Evolutionary conservation across 768 basidiomycete genomes (phyloP).

Genomic region (Suillus weaverae): DNA sequence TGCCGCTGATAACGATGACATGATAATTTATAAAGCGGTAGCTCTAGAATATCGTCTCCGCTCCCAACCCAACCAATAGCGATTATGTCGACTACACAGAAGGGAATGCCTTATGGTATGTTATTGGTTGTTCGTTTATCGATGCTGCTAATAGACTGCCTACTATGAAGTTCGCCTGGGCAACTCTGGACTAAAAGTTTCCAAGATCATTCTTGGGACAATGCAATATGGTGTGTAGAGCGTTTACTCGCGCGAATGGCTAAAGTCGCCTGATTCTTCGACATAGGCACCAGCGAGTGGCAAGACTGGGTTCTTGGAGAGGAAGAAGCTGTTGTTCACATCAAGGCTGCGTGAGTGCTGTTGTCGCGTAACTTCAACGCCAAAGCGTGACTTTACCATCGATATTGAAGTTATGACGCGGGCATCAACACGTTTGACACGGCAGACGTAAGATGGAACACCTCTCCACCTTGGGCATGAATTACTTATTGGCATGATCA

Average conservation of each 20-base stretch:
- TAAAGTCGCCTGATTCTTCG: not conserved
- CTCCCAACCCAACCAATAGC: not conserved
- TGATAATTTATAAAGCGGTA: not conserved
- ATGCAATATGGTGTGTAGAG: constrained; percentile 31
- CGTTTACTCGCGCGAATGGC: not conserved
- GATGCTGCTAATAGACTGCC: not conserved
- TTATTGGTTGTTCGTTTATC: not conserved
- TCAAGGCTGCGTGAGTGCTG: constrained; percentile 32
- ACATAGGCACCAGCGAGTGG: constrained; percentile 16
- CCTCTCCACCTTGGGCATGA: constrained; percentile 34
- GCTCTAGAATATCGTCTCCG: not conserved
- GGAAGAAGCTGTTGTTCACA: constrained; percentile 37
- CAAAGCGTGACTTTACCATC: not conserved
- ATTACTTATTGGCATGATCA: constrained; percentile 14
- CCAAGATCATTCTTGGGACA: constrained; percentile 38
- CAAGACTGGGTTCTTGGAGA: constrained; percentile 37
- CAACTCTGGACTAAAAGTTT: constrained; percentile 42
- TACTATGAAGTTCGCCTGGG: constrained; percentile 40
- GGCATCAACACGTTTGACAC: constrained; percentile 67
- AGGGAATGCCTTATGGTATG: constrained; percentile 9
- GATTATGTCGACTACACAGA: constrained; percentile 6
- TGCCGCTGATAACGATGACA: not conserved
- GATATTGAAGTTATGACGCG: constrained; percentile 45
- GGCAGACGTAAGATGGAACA: constrained; percentile 39
- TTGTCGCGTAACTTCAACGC: not conserved